Evolutionary conservation across 139 green algal genomes (phyloP), one percentile per base, ranked within the genome.

Genomic region (Tetradesmus obliquus): DNA sequence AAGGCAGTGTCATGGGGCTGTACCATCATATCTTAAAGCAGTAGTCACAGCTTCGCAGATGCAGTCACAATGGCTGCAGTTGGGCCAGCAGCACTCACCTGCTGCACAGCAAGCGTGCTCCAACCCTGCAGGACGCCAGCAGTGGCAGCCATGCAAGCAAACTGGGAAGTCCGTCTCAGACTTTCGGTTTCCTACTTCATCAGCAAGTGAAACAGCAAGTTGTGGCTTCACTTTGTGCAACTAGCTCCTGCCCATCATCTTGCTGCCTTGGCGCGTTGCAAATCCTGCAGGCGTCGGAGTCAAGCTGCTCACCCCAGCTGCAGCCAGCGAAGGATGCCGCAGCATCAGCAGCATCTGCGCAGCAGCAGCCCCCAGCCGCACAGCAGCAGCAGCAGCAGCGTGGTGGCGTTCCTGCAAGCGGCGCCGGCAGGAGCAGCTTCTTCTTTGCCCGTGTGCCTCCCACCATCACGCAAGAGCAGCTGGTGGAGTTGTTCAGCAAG

Each of bases 381-480:
- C 62, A 72, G 62, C 62, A 8, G 62, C 7, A 62, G 57, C 57
- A 19, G 62, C 62, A 72, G 62, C 62, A 72, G 62, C 62, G 62
- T 12, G 9, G 62, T 3, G 62, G 9, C 62, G 62, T 19, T 72
- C 62, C 62, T 72, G 62, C 62, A 72, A 72, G 62, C 9, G 8
- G 62, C 62, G 9, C 2, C 8, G 62, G 62, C 62, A 72, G 62
- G 62, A 72, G 62, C 62, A 72, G 62, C 57, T 54, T 96, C 2
- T 96, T 96, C 79, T 96, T 96, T 91, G 94, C 94, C 69, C 93
- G 94, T 74, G 94, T 95, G 24, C 92, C 93, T 20, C 88, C 90
- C 5, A 93, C 93, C 7, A 89, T 92, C 5, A 93, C 85, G 5
- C 90, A 95, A 54, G 93, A 96, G 5, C 82, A 96, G n/a, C 92